phyloP scores from a whole-genome alignment of 495 filamentous ascomycete genomes.

The Cercophora newfieldiana region DNA sequence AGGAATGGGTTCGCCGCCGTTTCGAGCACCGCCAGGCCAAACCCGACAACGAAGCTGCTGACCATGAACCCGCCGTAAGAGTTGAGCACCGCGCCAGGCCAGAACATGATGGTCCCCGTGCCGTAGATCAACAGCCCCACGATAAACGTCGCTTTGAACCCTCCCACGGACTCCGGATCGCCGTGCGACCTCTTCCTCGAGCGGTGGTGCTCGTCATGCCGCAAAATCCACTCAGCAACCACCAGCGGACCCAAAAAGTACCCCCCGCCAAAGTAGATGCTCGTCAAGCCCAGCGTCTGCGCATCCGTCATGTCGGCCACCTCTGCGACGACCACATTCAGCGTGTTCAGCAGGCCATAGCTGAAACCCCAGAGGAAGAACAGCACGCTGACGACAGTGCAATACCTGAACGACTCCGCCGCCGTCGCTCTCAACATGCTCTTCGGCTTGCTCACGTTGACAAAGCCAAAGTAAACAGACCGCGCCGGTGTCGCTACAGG shows the following conservation, averaged over 20 bases:
- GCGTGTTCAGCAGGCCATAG: conserved; percentile 67
- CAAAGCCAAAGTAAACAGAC: conserved; percentile 71
- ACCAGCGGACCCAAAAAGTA: conserved; percentile 68
- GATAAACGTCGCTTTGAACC: conserved; percentile 64
- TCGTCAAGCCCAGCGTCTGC: conserved; percentile 40
- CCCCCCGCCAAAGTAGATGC: conserved; percentile 49
- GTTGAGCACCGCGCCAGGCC: conserved; percentile 61
- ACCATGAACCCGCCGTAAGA: conserved; percentile 70
- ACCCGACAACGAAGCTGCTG: conserved; percentile 70
- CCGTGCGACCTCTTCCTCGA: conserved; percentile 13
- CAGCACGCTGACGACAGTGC: conserved; percentile 67
- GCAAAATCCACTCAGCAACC: conserved; percentile 64
- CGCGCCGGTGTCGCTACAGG: conserved; percentile 8
- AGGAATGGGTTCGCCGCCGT: conserved; percentile 64
- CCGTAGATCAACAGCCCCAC: conserved; percentile 66
- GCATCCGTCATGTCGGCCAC: conserved; percentile 39
- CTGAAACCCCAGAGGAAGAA: conserved; percentile 90
- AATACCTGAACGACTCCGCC: conserved; percentile 51
- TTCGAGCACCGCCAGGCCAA: conserved; percentile 69
- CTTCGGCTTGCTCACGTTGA: conserved; percentile 74
- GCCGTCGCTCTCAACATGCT: conserved; percentile 65
- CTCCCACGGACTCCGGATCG: conserved; percentile 35
- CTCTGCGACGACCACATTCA: conserved; percentile 59
- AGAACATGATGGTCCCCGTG: conserved; percentile 65
- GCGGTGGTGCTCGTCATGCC: conserved; percentile 53